phyloP scores from a whole-genome alignment of 768 basidiomycete genomes.

The Suillus decipiens region DNA sequence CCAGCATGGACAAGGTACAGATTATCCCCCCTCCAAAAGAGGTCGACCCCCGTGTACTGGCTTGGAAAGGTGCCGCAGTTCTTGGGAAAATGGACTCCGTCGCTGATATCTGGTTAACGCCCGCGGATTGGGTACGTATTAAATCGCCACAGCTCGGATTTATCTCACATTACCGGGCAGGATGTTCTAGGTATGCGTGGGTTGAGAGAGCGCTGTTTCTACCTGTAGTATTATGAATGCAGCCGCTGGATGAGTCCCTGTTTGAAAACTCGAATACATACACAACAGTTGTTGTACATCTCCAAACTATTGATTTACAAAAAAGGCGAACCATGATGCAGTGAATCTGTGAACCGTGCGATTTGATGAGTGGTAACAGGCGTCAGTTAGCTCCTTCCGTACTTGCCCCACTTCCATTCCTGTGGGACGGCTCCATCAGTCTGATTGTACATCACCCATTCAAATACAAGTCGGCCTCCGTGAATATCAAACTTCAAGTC shows the following conservation, averaged over 20 bases:
- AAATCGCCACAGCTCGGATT: constrained; percentile 1
- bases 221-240: constrained; percentile 46
- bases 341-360: not conserved
- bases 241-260: not conserved
- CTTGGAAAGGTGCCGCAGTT: constrained; percentile 94
- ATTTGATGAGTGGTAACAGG: not conserved
- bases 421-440: not conserved
- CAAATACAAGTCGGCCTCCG: not conserved
- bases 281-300: not conserved
- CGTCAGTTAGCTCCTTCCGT: not conserved
- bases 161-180: constrained; percentile 37
- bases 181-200: constrained; percentile 79
- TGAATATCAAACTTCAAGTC: constrained; percentile 49
- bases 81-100: constrained; percentile 91
- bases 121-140: constrained; percentile 78
- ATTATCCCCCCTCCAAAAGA: constrained; percentile 95
- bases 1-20: constrained; percentile 84
- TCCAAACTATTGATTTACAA: not conserved
- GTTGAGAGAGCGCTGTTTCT: constrained; percentile 81
- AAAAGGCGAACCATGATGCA: not conserved
- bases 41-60: constrained; percentile 84
- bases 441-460: not conserved
- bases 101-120: constrained; percentile 86
- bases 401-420: not conserved
- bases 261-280: not conserved